Percentiles rank a stretch among this genome's conserved stretches.
phyloP scores from a whole-genome alignment of 139 green algal species.

The Bryopsis sp. region DNA sequence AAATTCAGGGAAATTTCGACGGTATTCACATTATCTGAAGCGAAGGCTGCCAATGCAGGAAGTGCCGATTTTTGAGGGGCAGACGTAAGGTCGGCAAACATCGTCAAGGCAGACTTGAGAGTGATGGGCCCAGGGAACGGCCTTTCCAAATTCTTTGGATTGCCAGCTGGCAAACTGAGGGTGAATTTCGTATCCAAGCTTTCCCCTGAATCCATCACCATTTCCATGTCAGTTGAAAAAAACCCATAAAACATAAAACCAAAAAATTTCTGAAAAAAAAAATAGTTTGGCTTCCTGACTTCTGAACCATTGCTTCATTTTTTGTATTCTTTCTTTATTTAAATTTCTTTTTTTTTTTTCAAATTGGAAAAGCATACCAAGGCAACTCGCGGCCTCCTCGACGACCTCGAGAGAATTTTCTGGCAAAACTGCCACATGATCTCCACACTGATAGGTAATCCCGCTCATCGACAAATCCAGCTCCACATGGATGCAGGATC shows the following conservation, averaged over 20 bases:
- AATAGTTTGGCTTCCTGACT: too few relatives aligned
- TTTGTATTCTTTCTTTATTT: too few relatives aligned
- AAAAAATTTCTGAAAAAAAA: too few relatives aligned
- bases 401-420: slow-evolving; percentile 68
- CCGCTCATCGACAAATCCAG: slow-evolving; percentile 51
- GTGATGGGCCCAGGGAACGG: slow-evolving; percentile 57
- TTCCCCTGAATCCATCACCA: too few relatives aligned
- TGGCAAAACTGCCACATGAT: slow-evolving; percentile 84
- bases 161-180: slow-evolving; percentile 30
- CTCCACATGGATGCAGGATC: slow-evolving; percentile 91
- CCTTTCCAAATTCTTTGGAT: slow-evolving; percentile 25
- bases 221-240: too few relatives aligned
- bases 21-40: slow-evolving; percentile 26
- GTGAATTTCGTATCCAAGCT: slow-evolving; percentile 47
- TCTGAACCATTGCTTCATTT: too few relatives aligned
- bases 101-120: slow-evolving; percentile 55
- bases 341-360: too few relatives aligned
- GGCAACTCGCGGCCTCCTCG: slow-evolving; percentile 37
- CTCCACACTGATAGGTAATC: slow-evolving; percentile 55
- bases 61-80: slow-evolving; percentile 65
- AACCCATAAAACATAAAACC: too few relatives aligned
- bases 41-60: slow-evolving; percentile 57
- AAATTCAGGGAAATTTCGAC: not conserved
- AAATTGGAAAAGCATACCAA: slow-evolving; percentile 41
- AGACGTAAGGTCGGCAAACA: slow-evolving; percentile 70